A percentile compares a stretch with the other conserved stretches of the same genome.
Conservation (phyloP, 805 yeast genomes). For the Sungouiozyma intestinalis region DNA sequence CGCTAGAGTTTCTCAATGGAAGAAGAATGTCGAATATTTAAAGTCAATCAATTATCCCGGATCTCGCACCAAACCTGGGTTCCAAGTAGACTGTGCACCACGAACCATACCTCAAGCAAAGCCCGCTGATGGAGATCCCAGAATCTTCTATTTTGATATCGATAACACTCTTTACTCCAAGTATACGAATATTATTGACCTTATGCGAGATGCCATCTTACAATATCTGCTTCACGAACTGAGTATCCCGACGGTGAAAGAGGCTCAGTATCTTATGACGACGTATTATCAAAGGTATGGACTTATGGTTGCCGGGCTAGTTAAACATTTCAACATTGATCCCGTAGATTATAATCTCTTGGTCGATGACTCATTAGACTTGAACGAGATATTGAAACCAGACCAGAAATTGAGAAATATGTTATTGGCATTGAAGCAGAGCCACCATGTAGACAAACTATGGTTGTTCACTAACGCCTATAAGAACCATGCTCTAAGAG, state of each 20-base stretch:
- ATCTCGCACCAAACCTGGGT: conserved; percentile 10
- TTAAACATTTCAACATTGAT: conserved; percentile 50
- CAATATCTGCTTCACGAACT: conserved; percentile 60
- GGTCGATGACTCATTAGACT: conserved; percentile 85
- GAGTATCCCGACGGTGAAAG: conserved; percentile 43
- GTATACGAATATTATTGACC: conserved; percentile 59
- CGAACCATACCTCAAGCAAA: too few species aligned
- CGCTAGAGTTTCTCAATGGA: conserved; percentile 11
- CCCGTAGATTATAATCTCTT: conserved; percentile 75
- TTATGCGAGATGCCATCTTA: conserved; percentile 79
- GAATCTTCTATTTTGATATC: conserved; percentile 70
- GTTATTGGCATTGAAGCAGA: conserved; percentile 32
- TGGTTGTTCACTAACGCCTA: conserved; percentile 95
- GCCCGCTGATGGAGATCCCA: conserved; percentile 16
- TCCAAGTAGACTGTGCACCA: conserved; percentile 16
- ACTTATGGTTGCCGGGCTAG: conserved; percentile 79
- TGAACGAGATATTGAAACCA: conserved; percentile 59
- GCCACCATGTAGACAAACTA: conserved; percentile 49
- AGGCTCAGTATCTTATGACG: conserved; percentile 58
- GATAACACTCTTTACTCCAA: conserved; percentile 82
- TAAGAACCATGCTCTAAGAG: conserved; percentile 76
- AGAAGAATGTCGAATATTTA: conserved; percentile 20
- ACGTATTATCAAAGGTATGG: conserved; percentile 78
- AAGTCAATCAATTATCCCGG: conserved; percentile 25
- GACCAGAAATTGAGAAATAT: conserved; percentile 41